Base-by-base conservation (phyloP, 1,139 yeast species). In the Spencermartinsiella ligniputridi region DNA sequence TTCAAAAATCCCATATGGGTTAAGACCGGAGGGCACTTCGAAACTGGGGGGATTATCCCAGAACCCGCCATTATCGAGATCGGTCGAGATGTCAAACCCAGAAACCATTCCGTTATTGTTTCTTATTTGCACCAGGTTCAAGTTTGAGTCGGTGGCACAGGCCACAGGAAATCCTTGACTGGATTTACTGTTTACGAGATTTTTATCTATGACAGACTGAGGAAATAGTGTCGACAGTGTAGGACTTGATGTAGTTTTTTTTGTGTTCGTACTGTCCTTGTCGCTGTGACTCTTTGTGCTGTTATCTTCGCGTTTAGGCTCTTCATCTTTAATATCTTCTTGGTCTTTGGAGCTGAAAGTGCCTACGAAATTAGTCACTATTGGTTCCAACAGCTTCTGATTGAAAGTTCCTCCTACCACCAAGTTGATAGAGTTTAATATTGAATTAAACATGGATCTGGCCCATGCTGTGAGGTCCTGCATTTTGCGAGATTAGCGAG, bases 61-160 rank as follows among this genome's bases (percentile, higher is more conserved):
- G 39, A 41, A 13, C 12, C 19, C 12, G 29, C 45, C 16, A 20
- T 18, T 16, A 16, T 35, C 38, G 11, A 17, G 25, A 25, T 44
- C 44, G 18, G 37, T 9, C 32, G 32, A 38, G 34, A 55, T 46
- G 30, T 56, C 59, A 57, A 58, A 57, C 9, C 62, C 61, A 21
- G 57, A 48, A 3, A 58, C 52, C 15, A 52, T 41, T 19, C 62
- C 62, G 20, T 50, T 49, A 15, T 39, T 49, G 44, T 54, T 52
- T 27, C 51, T 40, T 35, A 58, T 46, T 37, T 56, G 60, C 29
- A 56, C 46, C 15, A 56, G 44, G 27, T 55, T 52, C 41, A 56
- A 52, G 37, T 44, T 43, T 13, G 56, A 50, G 33, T 52, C 56
- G 11, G 62, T 58, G 27, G 61, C 55, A 41, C 62, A 58, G 12